These are phyloP conservation scores for Penicillium aurantiogriseum DNA, from an alignment of 2,329 filamentous ascomycete species.

Conservation along the genomic window DNA sequence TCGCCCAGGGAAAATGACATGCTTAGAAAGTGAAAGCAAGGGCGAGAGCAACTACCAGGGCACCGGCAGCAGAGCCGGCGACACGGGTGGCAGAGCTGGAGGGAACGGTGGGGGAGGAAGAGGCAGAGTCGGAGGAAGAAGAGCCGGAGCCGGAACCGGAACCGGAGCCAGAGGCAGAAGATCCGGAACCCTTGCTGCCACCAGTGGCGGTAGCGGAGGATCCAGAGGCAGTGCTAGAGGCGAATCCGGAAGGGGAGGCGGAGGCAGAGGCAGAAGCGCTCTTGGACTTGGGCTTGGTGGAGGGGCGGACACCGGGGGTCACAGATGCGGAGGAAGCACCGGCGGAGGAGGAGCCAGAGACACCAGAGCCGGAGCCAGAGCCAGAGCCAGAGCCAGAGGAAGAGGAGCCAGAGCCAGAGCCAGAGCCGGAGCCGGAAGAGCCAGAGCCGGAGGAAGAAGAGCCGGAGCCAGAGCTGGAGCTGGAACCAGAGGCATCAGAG, in stretches of 20 bases:
- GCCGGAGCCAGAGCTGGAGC: background rate
- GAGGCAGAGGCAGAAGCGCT: conserved; percentile 9
- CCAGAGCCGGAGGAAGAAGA: conserved; percentile 4
- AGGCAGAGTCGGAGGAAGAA: conserved; percentile 10
- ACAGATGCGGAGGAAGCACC: conserved; percentile 1
- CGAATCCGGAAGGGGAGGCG: conserved; percentile 3
- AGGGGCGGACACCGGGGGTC: conserved; percentile 3
- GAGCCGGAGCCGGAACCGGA: conserved; percentile 9
- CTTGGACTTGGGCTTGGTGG: conserved; percentile 9
- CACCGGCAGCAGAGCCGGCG: conserved; percentile 20
- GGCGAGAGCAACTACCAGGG: conserved; percentile 18
- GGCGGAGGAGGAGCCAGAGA: conserved; percentile 2
- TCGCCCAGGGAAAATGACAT: conserved; percentile 4
- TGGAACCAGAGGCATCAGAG: conserved; percentile 8
- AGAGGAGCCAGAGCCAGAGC: background rate
- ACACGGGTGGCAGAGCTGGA: conserved; percentile 15
- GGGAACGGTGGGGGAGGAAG: conserved; percentile 15
- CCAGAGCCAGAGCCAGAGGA: conserved; percentile 9
- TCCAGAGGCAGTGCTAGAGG: background rate
- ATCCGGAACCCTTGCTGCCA: conserved; percentile 3
- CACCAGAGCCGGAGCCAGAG: conserved; percentile 12
- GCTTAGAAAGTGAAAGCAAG: conserved; percentile 25
- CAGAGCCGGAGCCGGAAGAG: conserved; percentile 4
- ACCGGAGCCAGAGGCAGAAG: conserved; percentile 10
- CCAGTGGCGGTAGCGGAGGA: conserved; percentile 3